Base-by-base conservation (phyloP, 225 moss, liverwort and hornwort species). In the Polytrichum commune region DNA sequence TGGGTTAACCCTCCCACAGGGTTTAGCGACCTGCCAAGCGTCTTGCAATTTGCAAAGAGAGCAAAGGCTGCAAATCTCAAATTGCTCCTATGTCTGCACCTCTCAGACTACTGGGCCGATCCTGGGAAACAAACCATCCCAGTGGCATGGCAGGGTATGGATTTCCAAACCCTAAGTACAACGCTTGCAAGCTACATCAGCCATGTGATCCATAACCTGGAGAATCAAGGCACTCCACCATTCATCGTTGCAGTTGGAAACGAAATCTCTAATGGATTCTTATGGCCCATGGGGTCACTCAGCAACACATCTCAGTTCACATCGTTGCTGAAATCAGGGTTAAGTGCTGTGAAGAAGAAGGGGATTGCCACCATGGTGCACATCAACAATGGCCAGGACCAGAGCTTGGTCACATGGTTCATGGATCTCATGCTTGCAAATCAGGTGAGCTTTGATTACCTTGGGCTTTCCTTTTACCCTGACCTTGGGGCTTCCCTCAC, bases 41-140 rank as follows among this genome's bases (percentile, higher is more conserved):
- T 79, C 63, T 72, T 88, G 20, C 74, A 70, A 72, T 79, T 88
- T 77, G 84, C 87, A 70, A 79, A 62, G 66, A 74, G 87, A 57
- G 82, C 79, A 53, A 77, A 82, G 63, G 64, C 57, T 27, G 82
- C 81, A 0, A 82, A 84, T 33, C 64, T 88, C 35, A 88, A 84
- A 74, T 64, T 88, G 9, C 77, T 88, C 4, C 75, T 88, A 0
- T 88, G 87, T 30, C 77, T 88, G 26, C 84, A 88, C 79, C 81
- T 88, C 62, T 88, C 87, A 19, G 87, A 88, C 68, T 88, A 88
- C 73, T 88, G 87, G 87, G 84, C 87, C 24, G 87, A 88, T 71
- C 87, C 87, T 22, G 70, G 56, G 8, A 77, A 88, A 16, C 87
- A 88, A 72, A 81, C 72, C 73, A 88, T 77, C 5, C 87, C 87